These are phyloP conservation scores for Clitopilus passeckerianus DNA, from an alignment of 768 basidiomycete species.

Conservation along the genomic window DNA sequence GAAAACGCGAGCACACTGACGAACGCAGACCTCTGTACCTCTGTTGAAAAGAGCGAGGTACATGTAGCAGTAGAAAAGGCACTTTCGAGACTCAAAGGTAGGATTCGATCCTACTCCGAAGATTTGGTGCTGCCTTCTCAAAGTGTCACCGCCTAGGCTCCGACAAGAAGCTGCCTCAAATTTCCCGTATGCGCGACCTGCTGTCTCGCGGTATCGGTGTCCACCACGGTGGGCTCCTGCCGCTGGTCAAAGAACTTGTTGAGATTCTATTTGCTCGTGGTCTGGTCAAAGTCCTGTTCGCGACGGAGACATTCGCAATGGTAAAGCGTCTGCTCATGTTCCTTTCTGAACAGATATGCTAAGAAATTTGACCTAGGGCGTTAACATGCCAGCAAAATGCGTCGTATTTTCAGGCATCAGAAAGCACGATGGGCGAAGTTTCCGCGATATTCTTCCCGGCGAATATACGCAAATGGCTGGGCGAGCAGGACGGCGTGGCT, in stretches of 20 bases:
- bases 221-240: conserved; percentile 94
- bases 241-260: conserved; percentile 97
- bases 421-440: conserved; percentile 92
- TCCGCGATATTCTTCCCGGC: conserved; percentile 86
- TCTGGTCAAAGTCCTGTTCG: conserved; percentile 93
- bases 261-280: conserved; percentile 96
- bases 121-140: conserved; percentile 1
- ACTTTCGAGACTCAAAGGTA: conserved; percentile 85
- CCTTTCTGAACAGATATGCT: not conserved
- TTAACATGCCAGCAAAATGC: conserved; percentile 98
- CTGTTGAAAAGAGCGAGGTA: conserved; percentile 94
- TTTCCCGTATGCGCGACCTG: conserved; percentile 82
- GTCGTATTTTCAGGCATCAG: conserved; percentile 94
- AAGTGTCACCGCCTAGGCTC: conserved; percentile 48
- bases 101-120: not conserved
- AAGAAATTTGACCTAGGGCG: conserved; percentile 50
- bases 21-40: conserved; percentile 82
- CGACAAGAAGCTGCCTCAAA: conserved; percentile 91
- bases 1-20: conserved; percentile 90
- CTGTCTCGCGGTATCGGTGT: conserved; percentile 93
- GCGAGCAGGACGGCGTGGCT: conserved; percentile 91
- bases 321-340: conserved; percentile 37
- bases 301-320: conserved; percentile 99
- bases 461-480: conserved; percentile 99
- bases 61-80: conserved; percentile 94